Evolutionary conservation across 129 eudicot species (phyloP), one percentile per base, ranked within the genome.

Genomic region (Tagetes erecta): DNA sequence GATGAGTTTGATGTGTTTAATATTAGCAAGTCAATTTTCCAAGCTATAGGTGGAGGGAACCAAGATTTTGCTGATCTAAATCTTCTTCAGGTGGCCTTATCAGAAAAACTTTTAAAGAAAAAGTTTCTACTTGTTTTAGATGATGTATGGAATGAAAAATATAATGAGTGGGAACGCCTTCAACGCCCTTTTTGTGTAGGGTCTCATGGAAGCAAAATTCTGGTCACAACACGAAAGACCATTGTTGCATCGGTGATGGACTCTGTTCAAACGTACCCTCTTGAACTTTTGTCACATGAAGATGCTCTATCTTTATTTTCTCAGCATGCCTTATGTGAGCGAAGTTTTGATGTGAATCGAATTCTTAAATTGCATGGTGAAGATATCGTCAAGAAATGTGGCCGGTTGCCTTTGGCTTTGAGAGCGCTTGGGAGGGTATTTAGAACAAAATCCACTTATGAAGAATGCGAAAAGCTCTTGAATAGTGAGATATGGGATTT

Each of bases 141-240:
- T 11, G 83, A 81, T 71, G 77, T 85, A 1, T 86, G 91, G 91
- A 74, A 81, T 30, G 71, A 80, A 47, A 12, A 81, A 27, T 42
- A 60, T 4, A 38, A 3, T 2, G 67, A 67, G n/a, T 83, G 87
- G 88, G 71, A 67, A 4, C 71, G 7, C 4, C 64, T 86, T 3
- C 63, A 39, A 5, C 47, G 67, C 9, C 82, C 82, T 40, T 78
- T 86, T 2, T 41, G 0, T 2, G 31, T n/a, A 34, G 91, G 86
- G 57, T 59, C 68, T 2, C 72, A 67, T 1, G 88, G 83, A 4
- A 52, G 59, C 20, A 52, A 52, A 52, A 1, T 52, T 14, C 33
- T 52, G 4, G 34, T 20, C 3, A 86, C 91, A 0, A 78, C 91
- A 40, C 78, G 86, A 11, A 76, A 41, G n/a, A 33, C 7, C 0